Evolutionary conservation across 1,284 basidiomycete genomes (phyloP).

Genomic region (Ceratorhiza oryzae-sativae): DNA sequence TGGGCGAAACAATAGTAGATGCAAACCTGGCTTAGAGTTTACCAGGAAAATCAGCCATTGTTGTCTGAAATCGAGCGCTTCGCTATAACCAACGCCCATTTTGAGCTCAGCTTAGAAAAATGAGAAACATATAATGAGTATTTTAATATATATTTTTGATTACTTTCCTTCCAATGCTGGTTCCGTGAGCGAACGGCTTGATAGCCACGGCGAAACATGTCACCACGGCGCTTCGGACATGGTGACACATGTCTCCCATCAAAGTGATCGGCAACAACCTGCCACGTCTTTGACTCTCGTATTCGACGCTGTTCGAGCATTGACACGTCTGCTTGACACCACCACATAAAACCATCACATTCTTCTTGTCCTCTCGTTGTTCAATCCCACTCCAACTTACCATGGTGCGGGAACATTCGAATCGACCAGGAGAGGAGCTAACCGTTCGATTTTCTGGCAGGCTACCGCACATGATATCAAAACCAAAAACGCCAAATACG

Average conservation of each 20-base stretch:
- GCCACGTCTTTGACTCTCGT: constrained; percentile 24
- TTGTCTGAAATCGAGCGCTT: too few species aligned
- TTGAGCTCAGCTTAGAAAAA: too few species aligned
- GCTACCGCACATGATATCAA: constrained; percentile 77
- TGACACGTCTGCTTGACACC: constrained; percentile 30
- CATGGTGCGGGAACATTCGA: background rate
- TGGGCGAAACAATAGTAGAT: too few species aligned
- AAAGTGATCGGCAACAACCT: constrained; percentile 1
- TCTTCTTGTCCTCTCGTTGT: background rate
- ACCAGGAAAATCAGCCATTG: too few species aligned
- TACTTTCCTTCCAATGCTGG: too few species aligned
- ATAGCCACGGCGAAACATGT: constrained; percentile 25
- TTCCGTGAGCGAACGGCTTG: too few species aligned
- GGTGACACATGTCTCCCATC: background rate
- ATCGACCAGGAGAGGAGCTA: background rate
- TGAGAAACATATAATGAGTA: too few species aligned
- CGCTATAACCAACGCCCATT: too few species aligned
- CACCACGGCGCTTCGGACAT: constrained; percentile 11
- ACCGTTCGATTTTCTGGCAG: constrained; percentile 44
- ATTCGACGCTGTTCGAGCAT: constrained; percentile 17
- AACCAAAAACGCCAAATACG: constrained; percentile 78
- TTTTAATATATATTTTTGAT: too few species aligned
- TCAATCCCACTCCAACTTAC: constrained; percentile 5
- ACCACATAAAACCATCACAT: constrained; percentile 15
- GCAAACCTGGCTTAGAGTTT: too few species aligned